Evolutionary conservation across 2,329 filamentous ascomycete genomes (phyloP).

Genomic region (Lachnellula willkommii): DNA sequence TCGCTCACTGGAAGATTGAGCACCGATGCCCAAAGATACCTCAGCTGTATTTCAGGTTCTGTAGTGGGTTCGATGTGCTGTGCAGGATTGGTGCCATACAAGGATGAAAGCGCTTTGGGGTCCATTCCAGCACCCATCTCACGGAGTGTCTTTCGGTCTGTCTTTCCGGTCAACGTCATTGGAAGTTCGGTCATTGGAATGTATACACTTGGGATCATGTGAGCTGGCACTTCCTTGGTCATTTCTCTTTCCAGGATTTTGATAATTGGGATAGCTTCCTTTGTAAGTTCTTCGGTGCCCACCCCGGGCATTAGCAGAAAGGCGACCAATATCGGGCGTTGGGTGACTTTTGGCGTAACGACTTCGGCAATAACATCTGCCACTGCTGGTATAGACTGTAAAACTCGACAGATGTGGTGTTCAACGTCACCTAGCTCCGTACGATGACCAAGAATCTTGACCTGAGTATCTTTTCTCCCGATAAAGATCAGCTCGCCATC

Average conservation of each 20-base stretch:
- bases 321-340: conserved; percentile 31
- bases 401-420: conserved; percentile 31
- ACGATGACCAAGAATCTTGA: conserved; percentile 60
- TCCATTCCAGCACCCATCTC: neutral
- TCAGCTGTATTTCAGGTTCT: neutral
- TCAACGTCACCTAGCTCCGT: conserved; percentile 53
- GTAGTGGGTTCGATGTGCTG: neutral
- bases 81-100: neutral
- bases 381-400: conserved; percentile 22
- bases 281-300: conserved; percentile 45
- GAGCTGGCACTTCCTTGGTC: conserved; percentile 29
- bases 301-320: conserved; percentile 34
- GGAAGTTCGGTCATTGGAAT: conserved; percentile 26
- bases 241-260: conserved; percentile 6
- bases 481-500: conserved; percentile 50
- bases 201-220: conserved; percentile 31
- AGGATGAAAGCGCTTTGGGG: neutral
- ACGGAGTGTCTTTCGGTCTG: conserved; percentile 33
- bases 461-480: conserved; percentile 59
- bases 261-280: neutral
- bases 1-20: neutral
- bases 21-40: conserved; percentile 3
- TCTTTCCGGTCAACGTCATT: conserved; percentile 27
- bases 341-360: conserved; percentile 26
- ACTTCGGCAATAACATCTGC: conserved; percentile 30